Evolutionary conservation across 192 early-diverging fungal species (phyloP), one percentile per base, ranked within the genome.

Genomic region (Backusella psychrophila): DNA sequence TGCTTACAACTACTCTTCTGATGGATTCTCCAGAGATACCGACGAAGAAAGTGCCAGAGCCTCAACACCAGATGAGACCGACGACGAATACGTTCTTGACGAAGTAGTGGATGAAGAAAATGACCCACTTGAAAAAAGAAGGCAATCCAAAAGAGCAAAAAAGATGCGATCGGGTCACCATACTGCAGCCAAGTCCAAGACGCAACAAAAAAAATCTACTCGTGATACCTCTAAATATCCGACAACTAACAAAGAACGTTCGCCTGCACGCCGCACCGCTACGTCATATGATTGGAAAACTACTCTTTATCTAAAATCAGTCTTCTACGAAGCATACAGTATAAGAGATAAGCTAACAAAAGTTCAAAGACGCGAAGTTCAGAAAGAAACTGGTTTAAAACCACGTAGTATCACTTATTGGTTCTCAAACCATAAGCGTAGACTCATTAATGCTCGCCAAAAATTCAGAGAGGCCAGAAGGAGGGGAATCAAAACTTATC

Each of bases 401-500:
- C 76, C 80, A 31, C 67, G 80, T 1, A 81, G 75, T 26, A 81
- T 81, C 44, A 81, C 80, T 17, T 81, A 81, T 35, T 81, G 80
- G 80, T 81, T 81, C 42, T 77, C 80, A 34, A 81, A 81, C 44
- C 80, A 81, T 42, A 81, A 81, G 41, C 52, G 80, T 29, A 56
- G 80, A 21, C 78, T 78, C 39, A 73, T 46, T 14, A 46, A 38
- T 17, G 66, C 76, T 11, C 42, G 77, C 5, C 3, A 21, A 23
- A 31, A 52, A n/a, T 81, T 75, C 26, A 77, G 71, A 34, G 42
- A 77, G 36, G 52, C 52, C 1, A 66, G 70, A 6, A 44, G 17
- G 11, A 53, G 23, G 6, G 66, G 65, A 1, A 31, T 79, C 21
- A 42, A 71, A 35, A 75, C 72, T 6, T 79, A 79, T 65, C 39